A percentile compares a stretch with the other conserved stretches of the same genome.
These are phyloP conservation scores for Ustilago loliicola DNA, from an alignment of 1,284 basidiomycete genomes.

Conservation along the genomic window DNA sequence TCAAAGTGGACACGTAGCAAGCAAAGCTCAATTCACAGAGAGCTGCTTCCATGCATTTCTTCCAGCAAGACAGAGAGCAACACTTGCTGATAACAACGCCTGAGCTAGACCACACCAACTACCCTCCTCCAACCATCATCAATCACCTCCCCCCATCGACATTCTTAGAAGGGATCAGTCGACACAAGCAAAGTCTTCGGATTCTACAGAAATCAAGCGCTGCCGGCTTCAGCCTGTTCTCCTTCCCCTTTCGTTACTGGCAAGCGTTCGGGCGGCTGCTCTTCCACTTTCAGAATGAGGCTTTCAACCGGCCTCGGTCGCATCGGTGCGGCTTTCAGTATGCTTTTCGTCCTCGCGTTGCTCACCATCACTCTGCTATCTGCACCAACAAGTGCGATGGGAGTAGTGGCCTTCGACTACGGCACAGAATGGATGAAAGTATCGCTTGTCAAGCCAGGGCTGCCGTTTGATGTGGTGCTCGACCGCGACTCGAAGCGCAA, in stretches of 20 bases:
- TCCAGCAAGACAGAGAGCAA: conserved; percentile 31
- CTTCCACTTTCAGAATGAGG: conserved; percentile 22
- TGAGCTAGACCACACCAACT: background rate
- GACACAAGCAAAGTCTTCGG: background rate
- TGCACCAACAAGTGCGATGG: conserved; percentile 50
- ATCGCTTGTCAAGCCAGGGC: conserved; percentile 93
- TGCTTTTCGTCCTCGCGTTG: conserved; percentile 34
- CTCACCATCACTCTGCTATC: conserved; percentile 34
- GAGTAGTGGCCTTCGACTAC: conserved; percentile 69
- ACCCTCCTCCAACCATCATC: background rate
- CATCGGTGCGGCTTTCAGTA: conserved; percentile 23
- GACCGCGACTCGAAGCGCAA: conserved; percentile 98
- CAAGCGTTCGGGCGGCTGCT: conserved; percentile 12
- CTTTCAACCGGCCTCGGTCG: conserved; percentile 17
- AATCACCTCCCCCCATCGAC: background rate
- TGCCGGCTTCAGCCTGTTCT: conserved; percentile 1
- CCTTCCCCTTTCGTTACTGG: background rate
- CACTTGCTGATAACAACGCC: background rate
- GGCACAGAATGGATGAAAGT: conserved; percentile 77
- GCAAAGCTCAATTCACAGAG: background rate
- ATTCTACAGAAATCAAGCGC: background rate
- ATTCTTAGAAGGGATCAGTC: background rate
- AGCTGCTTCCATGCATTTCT: conserved; percentile 31
- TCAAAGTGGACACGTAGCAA: conserved; percentile 40
- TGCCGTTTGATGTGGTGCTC: conserved; percentile 94